Evolutionary conservation across 257 asterid species (phyloP).

Genomic region (Nicotiana benthamiana): DNA sequence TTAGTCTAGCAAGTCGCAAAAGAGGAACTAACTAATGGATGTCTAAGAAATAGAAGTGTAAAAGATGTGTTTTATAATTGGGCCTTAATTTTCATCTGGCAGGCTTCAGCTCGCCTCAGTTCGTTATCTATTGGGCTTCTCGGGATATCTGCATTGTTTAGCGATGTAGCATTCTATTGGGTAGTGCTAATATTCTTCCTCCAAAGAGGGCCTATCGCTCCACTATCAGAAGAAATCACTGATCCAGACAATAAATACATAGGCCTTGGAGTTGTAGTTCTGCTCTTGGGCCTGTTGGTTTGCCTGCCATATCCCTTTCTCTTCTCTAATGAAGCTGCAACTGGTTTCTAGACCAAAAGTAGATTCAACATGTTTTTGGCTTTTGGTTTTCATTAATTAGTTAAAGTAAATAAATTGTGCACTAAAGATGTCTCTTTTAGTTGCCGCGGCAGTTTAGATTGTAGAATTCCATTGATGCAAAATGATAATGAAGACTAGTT

Average conservation of each 20-base stretch:
- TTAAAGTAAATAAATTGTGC: not conserved
- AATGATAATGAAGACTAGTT: not conserved
- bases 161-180: constrained; percentile 91
- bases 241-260: constrained; percentile 56
- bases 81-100: constrained; percentile 16
- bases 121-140: constrained; percentile 66
- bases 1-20: not conserved
- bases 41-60: not conserved
- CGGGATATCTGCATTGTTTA: constrained; percentile 68
- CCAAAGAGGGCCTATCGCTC: constrained; percentile 95
- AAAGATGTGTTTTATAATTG: not conserved
- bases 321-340: constrained; percentile 40
- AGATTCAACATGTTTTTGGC: not conserved
- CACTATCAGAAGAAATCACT: constrained; percentile 73
- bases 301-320: constrained; percentile 92
- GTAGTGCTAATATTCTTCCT: constrained; percentile 79
- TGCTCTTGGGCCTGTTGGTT: constrained; percentile 67
- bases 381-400: not conserved
- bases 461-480: not conserved
- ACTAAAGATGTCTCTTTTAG: not conserved
- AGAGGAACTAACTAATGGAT: too few species aligned
- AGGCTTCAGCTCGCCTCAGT: constrained; percentile 68
- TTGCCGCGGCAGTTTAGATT: not conserved
- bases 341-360: not conserved
- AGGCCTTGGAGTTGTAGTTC: constrained; percentile 51